Evolutionary conservation across 2,329 filamentous ascomycete genomes (phyloP).

Genomic region (Verticillium zaregamsianum): DNA sequence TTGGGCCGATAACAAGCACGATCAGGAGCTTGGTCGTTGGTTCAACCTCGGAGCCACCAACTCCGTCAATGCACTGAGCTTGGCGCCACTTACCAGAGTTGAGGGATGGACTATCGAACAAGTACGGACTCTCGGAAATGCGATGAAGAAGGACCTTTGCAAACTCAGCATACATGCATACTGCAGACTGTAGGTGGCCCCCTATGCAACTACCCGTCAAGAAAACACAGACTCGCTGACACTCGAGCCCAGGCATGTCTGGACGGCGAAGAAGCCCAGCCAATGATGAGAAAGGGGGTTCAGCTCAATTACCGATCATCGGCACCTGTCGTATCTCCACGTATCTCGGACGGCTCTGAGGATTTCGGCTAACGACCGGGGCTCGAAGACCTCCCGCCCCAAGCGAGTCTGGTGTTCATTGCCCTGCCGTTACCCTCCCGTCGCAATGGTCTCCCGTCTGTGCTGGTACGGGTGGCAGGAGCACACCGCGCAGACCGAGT

Average conservation of each 20-base stretch:
- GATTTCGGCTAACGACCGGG: neutral
- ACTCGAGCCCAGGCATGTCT: conserved; percentile 10
- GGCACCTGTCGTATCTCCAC: conserved; percentile 1
- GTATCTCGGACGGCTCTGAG: neutral
- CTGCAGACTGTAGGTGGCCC: conserved; percentile 66
- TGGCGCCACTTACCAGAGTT: conserved; percentile 66
- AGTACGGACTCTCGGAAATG: conserved; percentile 57
- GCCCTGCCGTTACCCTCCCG: conserved; percentile 9
- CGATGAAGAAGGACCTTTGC: conserved; percentile 65
- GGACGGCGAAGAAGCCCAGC: conserved; percentile 14
- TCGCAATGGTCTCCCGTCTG: neutral
- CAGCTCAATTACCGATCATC: neutral
- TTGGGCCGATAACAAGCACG: conserved; percentile 62
- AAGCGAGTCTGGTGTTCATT: neutral
- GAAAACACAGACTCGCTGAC: conserved; percentile 3
- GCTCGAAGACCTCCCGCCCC: neutral
- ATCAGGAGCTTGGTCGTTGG: conserved; percentile 71
- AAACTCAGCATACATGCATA: conserved; percentile 66
- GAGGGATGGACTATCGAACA: conserved; percentile 57
- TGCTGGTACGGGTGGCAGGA: neutral
- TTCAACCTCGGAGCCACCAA: conserved; percentile 76
- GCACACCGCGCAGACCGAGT: neutral
- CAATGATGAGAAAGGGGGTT: conserved; percentile 6
- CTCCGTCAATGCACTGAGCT: conserved; percentile 67
- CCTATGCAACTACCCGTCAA: conserved; percentile 3